Evolutionary conservation across 768 basidiomycete species (phyloP), one percentile per base, ranked within the genome.

Genomic region (Suillus clintonianus): DNA sequence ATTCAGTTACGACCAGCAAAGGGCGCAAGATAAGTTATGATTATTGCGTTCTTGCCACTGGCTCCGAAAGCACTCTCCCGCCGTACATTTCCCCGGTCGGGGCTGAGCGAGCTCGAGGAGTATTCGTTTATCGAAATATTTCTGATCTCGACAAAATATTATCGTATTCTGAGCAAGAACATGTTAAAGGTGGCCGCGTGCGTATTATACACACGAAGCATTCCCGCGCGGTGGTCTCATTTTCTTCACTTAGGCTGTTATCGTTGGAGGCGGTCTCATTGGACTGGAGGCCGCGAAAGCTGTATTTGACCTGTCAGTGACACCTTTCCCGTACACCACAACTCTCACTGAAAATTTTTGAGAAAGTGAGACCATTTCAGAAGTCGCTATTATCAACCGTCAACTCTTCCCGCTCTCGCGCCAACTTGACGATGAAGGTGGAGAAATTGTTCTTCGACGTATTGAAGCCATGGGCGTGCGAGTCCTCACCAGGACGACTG

Each of bases 271-370:
- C 10, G 90, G 89, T 10, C 72, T 92, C 13, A 82, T 91, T 19
- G 90, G 89, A 13, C 76, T 92, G 37, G 90, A 91, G 74, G 89
- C 90, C 3, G 90, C 89, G 4, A 91, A 91, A 69, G 90, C 89
- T 0, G 79, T 85, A 8, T 84, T 85, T 67, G 90, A 91, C 71
- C 75, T 89, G 69, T 75, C 59, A 22, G 74, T 71, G 17, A 11
- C 1, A 27, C 27, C 17, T 42, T 15, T n/a, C n/a, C 17, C 13
- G n/a, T 65, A 36, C 42, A n/a, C 39, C 59, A 10, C 14, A 36
- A 15, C 56, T 27, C 55, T n/a, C 10, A 59, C 5, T 39, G 24
- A 43, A 41, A 22, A 19, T 50, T 63, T 13, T 17, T 11, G 24
- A 30, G 5, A 11, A 19, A 68, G 68, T 22, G 67, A 75, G 27